Conservation (phyloP, 257 asterid genomes). For the Lavandula angustifolia region DNA sequence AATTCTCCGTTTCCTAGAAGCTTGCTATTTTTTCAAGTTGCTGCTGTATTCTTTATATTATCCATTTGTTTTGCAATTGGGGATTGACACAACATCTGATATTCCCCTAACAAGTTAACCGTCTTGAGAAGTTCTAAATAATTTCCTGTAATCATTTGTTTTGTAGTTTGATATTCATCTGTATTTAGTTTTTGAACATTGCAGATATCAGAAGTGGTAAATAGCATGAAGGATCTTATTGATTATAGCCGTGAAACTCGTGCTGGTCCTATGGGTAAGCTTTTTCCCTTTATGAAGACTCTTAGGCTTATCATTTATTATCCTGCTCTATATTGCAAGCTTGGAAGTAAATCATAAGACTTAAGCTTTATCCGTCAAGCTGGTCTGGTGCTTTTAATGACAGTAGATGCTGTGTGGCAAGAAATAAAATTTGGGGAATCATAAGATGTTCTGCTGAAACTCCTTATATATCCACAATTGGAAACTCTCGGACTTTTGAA, state of each 20-base stretch:
- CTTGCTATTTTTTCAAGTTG: no score
- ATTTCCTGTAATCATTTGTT: no score
- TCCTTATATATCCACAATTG: not conserved
- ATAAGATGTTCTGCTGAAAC: not conserved
- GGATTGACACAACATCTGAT: no score
- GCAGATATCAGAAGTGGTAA: conserved; percentile 99
- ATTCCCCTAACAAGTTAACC: no score
- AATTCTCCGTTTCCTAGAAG: no score
- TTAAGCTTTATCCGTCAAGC: not conserved
- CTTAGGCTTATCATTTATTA: conserved; percentile 10
- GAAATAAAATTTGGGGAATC: conserved; percentile 18
- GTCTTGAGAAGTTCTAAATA: no score
- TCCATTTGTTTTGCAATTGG: no score
- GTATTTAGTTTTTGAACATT: conserved; percentile 24
- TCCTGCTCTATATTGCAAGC: not conserved
- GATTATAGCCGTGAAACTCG: conserved; percentile 90
- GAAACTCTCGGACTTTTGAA: not conserved
- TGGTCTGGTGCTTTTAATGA: conserved; percentile 4
- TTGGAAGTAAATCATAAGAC: not conserved
- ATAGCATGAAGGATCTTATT: conserved; percentile 99
- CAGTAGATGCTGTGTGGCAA: conserved; percentile 7
- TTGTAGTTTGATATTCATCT: no score
- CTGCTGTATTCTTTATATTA: no score
- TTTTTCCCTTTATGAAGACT: not conserved
- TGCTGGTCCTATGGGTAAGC: conserved; percentile 97